Conservation (phyloP, 2,329 filamentous ascomycete genomes). For the Metarhizium sp. region DNA sequence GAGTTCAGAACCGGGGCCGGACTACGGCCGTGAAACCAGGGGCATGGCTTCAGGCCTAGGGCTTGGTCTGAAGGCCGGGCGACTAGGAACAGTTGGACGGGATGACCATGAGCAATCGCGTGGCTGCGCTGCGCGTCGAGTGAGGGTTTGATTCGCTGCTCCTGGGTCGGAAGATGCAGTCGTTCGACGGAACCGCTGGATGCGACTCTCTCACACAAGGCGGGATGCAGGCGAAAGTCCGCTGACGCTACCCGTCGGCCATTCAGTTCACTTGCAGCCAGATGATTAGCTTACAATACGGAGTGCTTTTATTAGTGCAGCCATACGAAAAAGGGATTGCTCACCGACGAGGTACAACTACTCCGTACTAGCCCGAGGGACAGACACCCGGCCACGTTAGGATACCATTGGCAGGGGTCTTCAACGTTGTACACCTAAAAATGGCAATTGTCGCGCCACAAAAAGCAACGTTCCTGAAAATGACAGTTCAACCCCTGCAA, state of each 20-base stretch:
- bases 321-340: too few relatives aligned
- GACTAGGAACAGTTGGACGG: not conserved
- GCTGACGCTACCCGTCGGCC: too few relatives aligned
- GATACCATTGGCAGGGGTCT: not conserved
- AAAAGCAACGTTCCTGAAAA: not conserved
- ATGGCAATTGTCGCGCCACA: not conserved
- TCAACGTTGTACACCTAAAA: not conserved
- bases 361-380: not conserved
- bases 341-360: too few relatives aligned
- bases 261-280: too few relatives aligned
- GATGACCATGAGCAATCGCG: not conserved
- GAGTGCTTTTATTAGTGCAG: too few relatives aligned
- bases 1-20: not conserved
- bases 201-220: not conserved
- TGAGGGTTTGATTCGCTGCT: not conserved
- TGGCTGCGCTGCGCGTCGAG: not conserved
- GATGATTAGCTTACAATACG: too few relatives aligned
- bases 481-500: not conserved
- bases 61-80: not conserved
- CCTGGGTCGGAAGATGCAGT: not conserved
- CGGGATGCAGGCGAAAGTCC: too few relatives aligned
- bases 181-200: not conserved
- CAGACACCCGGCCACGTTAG: not conserved
- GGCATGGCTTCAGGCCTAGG: not conserved
- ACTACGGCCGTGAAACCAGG: not conserved